phyloP scores from a whole-genome alignment of 2,329 filamentous ascomycete species.

The Bipolaris victoriae region DNA sequence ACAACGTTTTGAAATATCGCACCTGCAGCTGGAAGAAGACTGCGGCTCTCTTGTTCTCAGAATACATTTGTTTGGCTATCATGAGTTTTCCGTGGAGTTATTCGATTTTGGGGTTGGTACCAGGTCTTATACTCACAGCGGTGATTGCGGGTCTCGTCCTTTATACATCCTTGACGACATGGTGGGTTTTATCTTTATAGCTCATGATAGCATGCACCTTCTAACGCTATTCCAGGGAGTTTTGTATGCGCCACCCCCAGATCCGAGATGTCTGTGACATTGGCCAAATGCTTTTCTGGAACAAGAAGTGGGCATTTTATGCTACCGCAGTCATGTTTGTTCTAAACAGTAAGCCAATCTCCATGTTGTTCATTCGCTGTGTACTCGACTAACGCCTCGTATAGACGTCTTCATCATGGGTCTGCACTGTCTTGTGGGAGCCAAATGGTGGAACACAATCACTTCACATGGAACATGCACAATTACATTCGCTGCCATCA shows the following conservation, averaged over 20 bases:
- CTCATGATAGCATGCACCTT: not conserved
- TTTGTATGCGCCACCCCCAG: slow-evolving; percentile 88
- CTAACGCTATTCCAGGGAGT: slow-evolving; percentile 67
- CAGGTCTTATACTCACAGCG: slow-evolving; percentile 81
- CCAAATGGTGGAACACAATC: slow-evolving; percentile 91
- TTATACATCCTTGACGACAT: slow-evolving; percentile 76
- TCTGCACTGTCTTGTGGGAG: slow-evolving; percentile 81
- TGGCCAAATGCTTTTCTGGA: slow-evolving; percentile 93
- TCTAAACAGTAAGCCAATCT: slow-evolving; percentile 83
- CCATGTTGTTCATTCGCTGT: not conserved
- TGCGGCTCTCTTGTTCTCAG: slow-evolving; percentile 85
- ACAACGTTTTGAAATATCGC: slow-evolving; percentile 84
- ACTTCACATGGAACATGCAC: slow-evolving; percentile 75
- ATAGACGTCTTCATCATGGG: slow-evolving; percentile 51
- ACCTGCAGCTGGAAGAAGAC: slow-evolving; percentile 97
- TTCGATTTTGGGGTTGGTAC: slow-evolving; percentile 82
- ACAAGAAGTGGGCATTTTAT: slow-evolving; percentile 73
- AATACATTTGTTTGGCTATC: slow-evolving; percentile 91
- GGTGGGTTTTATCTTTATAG: slow-evolving; percentile 53
- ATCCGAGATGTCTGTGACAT: slow-evolving; percentile 93
- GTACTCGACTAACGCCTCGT: not conserved
- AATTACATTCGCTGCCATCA: slow-evolving; percentile 76
- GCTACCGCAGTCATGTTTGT: slow-evolving; percentile 84
- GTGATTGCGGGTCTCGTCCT: slow-evolving; percentile 79
- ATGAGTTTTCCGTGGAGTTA: slow-evolving; percentile 98